A percentile compares a stretch with the other conserved stretches of the same genome.
These are phyloP conservation scores for Aphanomyces cochlioides DNA, from an alignment of 352 stramenopile species.

Conservation along the genomic window DNA sequence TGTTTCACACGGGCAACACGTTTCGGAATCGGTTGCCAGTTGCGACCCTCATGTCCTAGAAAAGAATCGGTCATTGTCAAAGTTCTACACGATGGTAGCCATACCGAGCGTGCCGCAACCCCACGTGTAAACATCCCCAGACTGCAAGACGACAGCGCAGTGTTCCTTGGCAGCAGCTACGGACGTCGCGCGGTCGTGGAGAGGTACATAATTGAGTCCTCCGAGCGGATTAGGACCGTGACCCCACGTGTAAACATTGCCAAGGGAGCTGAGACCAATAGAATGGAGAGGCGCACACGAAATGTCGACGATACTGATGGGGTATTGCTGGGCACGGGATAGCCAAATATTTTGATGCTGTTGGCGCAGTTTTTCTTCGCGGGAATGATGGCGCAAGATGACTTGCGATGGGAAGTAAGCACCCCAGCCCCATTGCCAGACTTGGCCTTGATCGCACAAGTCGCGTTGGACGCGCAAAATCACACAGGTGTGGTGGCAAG, in stretches of 20 bases:
- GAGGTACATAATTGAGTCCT: slow-evolving; percentile 15
- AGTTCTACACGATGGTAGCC: not conserved
- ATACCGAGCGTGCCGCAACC: slow-evolving; percentile 57
- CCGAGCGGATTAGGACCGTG: slow-evolving; percentile 61
- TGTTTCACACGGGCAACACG: slow-evolving; percentile 71
- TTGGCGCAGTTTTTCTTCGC: slow-evolving; percentile 16
- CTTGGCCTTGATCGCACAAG: slow-evolving; percentile 47
- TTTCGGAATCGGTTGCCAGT: slow-evolving; percentile 78
- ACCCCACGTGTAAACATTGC: slow-evolving; percentile 71
- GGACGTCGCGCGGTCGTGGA: slow-evolving; percentile 31
- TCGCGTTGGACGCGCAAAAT: slow-evolving; percentile 54
- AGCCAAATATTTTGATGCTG: slow-evolving; percentile 47
- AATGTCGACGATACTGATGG: slow-evolving; percentile 57
- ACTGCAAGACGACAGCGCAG: slow-evolving; percentile 62
- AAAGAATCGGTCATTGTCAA: slow-evolving; percentile 30
- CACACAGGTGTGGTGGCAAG: slow-evolving; percentile 69
- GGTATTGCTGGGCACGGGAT: slow-evolving; percentile 49
- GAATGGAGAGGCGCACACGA: slow-evolving; percentile 76
- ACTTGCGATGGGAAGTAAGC: slow-evolving; percentile 65
- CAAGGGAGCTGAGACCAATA: slow-evolving; percentile 60
- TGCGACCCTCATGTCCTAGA: slow-evolving; percentile 61
- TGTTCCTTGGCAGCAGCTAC: slow-evolving; percentile 74
- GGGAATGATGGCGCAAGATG: slow-evolving; percentile 20
- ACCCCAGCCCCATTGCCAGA: slow-evolving; percentile 79
- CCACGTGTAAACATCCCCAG: slow-evolving; percentile 72